Conservation (phyloP, 768 basidiomycete genomes). For the Postia placenta region DNA sequence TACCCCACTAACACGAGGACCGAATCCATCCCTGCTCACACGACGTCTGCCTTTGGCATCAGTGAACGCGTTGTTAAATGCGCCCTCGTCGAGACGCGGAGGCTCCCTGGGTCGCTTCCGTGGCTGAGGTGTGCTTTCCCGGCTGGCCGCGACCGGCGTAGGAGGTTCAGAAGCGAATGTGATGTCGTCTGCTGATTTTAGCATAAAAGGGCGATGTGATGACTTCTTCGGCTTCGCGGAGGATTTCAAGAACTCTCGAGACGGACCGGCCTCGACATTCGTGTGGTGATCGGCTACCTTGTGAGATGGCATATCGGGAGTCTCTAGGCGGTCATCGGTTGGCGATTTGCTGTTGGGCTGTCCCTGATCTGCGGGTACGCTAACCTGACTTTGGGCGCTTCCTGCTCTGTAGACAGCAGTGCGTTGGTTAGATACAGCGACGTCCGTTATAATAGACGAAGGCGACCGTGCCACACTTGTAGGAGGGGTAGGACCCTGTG, state of each 20-base stretch:
- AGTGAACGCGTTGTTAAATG: slow-evolving; percentile 19
- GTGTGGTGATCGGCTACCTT: too few species aligned
- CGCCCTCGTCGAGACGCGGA: slow-evolving; percentile 19
- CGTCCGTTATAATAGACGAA: not conserved
- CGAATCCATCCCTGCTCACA: slow-evolving; percentile 4
- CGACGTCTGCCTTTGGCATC: slow-evolving; percentile 11
- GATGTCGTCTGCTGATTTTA: not conserved
- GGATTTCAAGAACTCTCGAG: not conserved
- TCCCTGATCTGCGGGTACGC: too few species aligned
- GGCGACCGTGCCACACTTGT: slow-evolving; percentile 2
- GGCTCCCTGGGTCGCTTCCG: slow-evolving; percentile 10
- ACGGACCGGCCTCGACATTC: not conserved
- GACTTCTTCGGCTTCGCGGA: not conserved
- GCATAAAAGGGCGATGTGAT: too few species aligned
- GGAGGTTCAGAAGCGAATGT: slow-evolving; percentile 8
- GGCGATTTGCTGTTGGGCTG: too few species aligned
- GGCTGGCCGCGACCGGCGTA: slow-evolving; percentile 1
- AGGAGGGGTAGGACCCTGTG: slow-evolving; percentile 10
- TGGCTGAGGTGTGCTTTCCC: not conserved
- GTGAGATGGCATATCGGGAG: too few species aligned
- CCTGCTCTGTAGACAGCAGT: too few species aligned
- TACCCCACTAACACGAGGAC: not conserved
- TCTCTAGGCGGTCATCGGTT: too few species aligned
- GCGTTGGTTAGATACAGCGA: not conserved
- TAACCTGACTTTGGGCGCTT: too few species aligned